A percentile compares a stretch with the other conserved stretches of the same genome.
Conservation (phyloP, 2,329 filamentous ascomycete genomes). For the Colletotrichum abscissum region DNA sequence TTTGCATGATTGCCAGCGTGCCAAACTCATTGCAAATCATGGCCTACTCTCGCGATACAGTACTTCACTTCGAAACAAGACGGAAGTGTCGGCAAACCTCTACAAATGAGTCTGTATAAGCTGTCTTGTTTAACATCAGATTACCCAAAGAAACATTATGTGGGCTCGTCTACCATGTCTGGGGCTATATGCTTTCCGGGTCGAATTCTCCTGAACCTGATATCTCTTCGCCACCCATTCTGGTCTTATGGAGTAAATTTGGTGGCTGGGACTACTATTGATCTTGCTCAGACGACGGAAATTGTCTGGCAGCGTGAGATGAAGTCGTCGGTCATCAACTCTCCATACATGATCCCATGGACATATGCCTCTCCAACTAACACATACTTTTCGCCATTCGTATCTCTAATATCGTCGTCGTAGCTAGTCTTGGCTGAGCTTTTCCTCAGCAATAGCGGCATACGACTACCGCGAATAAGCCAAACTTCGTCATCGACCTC, state of each 20-base stretch:
- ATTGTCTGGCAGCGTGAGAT: not conserved
- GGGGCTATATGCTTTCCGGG: too few species aligned
- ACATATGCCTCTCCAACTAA: constrained; percentile 13
- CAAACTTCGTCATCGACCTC: constrained; percentile 14
- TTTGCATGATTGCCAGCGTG: constrained; percentile 69
- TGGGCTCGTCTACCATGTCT: too few species aligned
- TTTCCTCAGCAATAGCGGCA: constrained; percentile 8
- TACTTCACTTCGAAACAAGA: too few species aligned
- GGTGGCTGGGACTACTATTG: too few species aligned
- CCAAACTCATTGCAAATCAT: constrained; percentile 62
- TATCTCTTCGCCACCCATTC: too few species aligned
- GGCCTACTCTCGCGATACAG: constrained; percentile 65
- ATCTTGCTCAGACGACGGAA: not conserved
- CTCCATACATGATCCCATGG: constrained; percentile 23
- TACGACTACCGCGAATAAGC: constrained; percentile 13
- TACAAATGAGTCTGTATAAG: too few species aligned
- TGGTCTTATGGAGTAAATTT: too few species aligned
- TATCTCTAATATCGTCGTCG: too few species aligned
- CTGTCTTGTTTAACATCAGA: too few species aligned
- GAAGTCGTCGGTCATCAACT: not conserved
- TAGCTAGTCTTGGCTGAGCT: not conserved
- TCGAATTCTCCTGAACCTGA: too few species aligned
- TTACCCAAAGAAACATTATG: too few species aligned
- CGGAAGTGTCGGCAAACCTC: too few species aligned
- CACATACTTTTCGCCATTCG: not conserved